These are phyloP conservation scores for Penicillium polonicum DNA, from an alignment of 2,329 filamentous ascomycete genomes.

Conservation along the genomic window DNA sequence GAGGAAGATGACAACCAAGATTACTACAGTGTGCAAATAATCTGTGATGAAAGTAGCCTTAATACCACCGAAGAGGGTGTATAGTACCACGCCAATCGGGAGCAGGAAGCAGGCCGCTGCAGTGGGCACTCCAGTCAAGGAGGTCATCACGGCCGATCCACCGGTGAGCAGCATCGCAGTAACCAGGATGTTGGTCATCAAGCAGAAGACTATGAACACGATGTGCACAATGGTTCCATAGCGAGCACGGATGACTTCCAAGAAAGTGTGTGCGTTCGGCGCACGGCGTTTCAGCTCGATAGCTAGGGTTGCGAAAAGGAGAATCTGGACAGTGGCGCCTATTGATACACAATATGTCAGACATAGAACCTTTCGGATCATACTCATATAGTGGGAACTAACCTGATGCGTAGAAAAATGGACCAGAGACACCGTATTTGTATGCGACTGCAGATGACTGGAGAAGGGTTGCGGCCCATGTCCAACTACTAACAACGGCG, in stretches of 20 bases:
- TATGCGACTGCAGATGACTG: conserved; percentile 82
- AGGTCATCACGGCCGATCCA: conserved; percentile 70
- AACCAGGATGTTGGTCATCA: conserved; percentile 83
- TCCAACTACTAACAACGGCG: conserved; percentile 91
- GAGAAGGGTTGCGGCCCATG: conserved; percentile 81
- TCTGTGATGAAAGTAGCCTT: conserved; percentile 87
- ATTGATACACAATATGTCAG: conserved; percentile 52
- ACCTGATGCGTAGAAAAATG: conserved; percentile 66
- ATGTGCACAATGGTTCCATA: conserved; percentile 72
- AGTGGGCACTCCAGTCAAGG: conserved; percentile 71
- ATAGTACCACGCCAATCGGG: conserved; percentile 75
- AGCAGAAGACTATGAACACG: conserved; percentile 77
- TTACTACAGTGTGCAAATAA: conserved; percentile 75
- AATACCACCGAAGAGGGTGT: conserved; percentile 73
- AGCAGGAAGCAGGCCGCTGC: conserved; percentile 81
- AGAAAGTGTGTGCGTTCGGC: conserved; percentile 80
- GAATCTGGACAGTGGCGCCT: conserved; percentile 79
- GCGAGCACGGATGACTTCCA: conserved; percentile 78
- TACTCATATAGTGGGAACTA: conserved; percentile 35
- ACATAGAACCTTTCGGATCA: conserved; percentile 35
- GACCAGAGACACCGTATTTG: conserved; percentile 67
- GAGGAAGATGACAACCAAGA: conserved; percentile 76
- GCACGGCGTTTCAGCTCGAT: conserved; percentile 86
- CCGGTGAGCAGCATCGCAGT: conserved; percentile 87
- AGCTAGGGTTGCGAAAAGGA: conserved; percentile 84